Conservation (phyloP, 1,284 basidiomycete species). For the Fomitiporia mediterranea region DNA sequence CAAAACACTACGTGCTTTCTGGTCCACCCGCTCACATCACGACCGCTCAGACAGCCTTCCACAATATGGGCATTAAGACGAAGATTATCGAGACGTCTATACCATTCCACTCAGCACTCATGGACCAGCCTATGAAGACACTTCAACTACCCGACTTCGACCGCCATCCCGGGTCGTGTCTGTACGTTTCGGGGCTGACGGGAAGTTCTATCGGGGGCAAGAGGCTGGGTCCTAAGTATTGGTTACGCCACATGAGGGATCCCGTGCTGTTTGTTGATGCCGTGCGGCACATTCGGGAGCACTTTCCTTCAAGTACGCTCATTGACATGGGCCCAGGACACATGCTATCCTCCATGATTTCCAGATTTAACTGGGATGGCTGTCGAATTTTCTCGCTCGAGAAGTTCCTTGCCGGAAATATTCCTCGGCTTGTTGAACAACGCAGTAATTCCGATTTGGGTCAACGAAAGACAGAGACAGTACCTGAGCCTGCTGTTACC, state of each 20-base stretch:
- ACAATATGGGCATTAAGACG: conserved; percentile 1
- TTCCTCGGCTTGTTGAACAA: too few species aligned
- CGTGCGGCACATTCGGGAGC: conserved; percentile 9
- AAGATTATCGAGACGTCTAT: conserved; percentile 5
- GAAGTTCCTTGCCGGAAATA: not conserved
- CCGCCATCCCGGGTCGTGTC: not conserved
- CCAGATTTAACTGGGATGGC: conserved; percentile 14
- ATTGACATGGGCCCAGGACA: conserved; percentile 14
- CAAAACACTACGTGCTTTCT: conserved; percentile 13
- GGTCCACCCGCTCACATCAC: conserved; percentile 5
- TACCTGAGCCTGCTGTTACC: not conserved
- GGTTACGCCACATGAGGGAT: conserved; percentile 17
- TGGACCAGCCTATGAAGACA: not conserved
- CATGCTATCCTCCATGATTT: conserved; percentile 1
- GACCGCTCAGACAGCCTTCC: not conserved
- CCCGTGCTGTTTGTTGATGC: conserved; percentile 10
- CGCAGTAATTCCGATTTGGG: too few species aligned
- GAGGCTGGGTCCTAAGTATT: conserved; percentile 7
- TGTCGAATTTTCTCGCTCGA: not conserved
- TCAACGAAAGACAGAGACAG: too few species aligned
- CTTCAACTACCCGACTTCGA: not conserved
- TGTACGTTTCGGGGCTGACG: conserved; percentile 10
- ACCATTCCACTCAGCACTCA: conserved; percentile 16
- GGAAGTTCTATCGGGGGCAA: not conserved
- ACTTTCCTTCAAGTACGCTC: not conserved